A percentile compares a stretch with the other conserved stretches of the same genome.
Conservation (phyloP, 768 basidiomycete genomes). For the Russula sp. region DNA sequence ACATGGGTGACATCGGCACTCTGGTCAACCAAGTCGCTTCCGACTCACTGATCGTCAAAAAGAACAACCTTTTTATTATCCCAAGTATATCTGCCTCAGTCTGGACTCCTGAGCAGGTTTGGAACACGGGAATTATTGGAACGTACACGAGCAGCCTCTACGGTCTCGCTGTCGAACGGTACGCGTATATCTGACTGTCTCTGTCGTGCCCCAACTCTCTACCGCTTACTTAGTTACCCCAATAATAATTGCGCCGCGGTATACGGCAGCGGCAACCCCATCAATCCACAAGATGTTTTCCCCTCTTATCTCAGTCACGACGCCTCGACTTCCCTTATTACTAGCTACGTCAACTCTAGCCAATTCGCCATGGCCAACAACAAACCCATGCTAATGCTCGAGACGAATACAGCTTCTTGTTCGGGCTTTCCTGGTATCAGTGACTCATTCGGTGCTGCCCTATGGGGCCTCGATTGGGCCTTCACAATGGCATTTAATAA, state of each 20-base stretch:
- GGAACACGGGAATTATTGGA: conserved; percentile 20
- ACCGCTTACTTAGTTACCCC: conserved; percentile 42
- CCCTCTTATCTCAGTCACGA: conserved; percentile 55
- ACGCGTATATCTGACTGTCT: not conserved
- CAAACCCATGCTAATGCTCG: conserved; percentile 49
- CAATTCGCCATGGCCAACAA: conserved; percentile 34
- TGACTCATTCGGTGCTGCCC: conserved; percentile 49
- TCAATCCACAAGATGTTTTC: conserved; percentile 45
- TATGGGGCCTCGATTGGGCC: conserved; percentile 51
- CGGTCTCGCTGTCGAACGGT: conserved; percentile 20
- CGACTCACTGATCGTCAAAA: not conserved
- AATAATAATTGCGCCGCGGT: conserved; percentile 55
- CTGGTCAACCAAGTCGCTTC: conserved; percentile 15
- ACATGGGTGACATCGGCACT: conserved; percentile 31
- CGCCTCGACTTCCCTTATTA: conserved; percentile 43
- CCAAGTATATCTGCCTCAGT: conserved; percentile 18
- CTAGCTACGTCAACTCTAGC: conserved; percentile 46
- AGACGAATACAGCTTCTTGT: conserved; percentile 52
- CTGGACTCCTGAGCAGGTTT: conserved; percentile 18
- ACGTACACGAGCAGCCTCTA: conserved; percentile 11
- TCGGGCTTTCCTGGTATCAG: conserved; percentile 47
- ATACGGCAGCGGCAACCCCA: conserved; percentile 37
- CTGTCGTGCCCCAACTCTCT: not conserved
- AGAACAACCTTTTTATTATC: conserved; percentile 12
- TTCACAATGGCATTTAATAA: conserved; percentile 48